Conservation (phyloP, 345 rosid genomes). For the Acer yangbiense region DNA sequence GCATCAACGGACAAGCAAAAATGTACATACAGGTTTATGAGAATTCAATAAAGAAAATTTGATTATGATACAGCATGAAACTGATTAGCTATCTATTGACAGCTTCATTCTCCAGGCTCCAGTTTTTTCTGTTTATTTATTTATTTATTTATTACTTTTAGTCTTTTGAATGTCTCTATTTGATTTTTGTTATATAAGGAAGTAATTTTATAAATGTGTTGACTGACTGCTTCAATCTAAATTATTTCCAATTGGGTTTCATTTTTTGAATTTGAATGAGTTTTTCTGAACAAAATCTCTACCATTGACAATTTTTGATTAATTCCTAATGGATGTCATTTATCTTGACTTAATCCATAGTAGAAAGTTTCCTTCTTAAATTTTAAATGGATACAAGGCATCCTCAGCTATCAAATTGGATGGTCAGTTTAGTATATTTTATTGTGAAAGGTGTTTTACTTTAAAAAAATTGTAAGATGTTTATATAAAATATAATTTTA, state of each 20-base stretch:
- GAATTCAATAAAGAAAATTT: slow-evolving; percentile 10
- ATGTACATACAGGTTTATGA: slow-evolving; percentile 1
- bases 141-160: no score
- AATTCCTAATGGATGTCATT: not conserved
- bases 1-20: not conserved
- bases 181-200: not conserved
- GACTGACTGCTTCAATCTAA: not conserved
- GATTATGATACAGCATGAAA: not conserved
- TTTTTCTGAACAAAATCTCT: not conserved
- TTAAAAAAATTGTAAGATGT: no score
- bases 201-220: no score
- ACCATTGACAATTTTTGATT: not conserved
- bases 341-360: not conserved
- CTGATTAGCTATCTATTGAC: not conserved
- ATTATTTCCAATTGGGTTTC: not conserved
- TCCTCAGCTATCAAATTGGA: not conserved
- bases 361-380: not conserved
- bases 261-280: not conserved
- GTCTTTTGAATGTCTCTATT: not conserved
- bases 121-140: not conserved
- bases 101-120: not conserved
- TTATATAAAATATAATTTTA: no score
- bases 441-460: no score
- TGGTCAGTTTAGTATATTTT: not conserved
- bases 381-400: not conserved